A percentile compares a stretch with the other conserved stretches of the same genome.
phyloP scores from a whole-genome alignment of 2,329 filamentous ascomycete genomes.

The Teratosphaeria pseudoeucalypti region DNA sequence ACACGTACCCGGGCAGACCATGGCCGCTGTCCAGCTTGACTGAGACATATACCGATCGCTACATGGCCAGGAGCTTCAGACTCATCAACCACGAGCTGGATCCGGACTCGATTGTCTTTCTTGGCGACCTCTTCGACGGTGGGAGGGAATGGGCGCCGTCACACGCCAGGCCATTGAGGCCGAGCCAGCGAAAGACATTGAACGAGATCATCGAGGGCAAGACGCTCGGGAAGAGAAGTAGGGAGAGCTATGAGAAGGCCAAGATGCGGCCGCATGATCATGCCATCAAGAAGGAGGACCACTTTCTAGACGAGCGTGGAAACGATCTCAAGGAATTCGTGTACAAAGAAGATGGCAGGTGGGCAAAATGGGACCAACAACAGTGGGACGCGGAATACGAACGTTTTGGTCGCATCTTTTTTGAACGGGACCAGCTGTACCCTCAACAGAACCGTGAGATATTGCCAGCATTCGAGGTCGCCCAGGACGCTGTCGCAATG shows the following conservation, averaged over 20 bases:
- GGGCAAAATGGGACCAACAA: constrained; percentile 62
- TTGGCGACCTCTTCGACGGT: constrained; percentile 92
- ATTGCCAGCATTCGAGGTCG: constrained; percentile 13
- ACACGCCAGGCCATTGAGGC: constrained; percentile 22
- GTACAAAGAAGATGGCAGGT: constrained; percentile 28
- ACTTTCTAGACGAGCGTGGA: constrained; percentile 9
- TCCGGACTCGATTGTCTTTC: constrained; percentile 83
- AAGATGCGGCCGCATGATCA: constrained; percentile 4
- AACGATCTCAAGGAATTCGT: constrained; percentile 18
- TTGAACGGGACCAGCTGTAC: constrained; percentile 33
- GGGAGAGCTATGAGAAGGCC: constrained; percentile 8
- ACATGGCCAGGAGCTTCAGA: constrained; percentile 73
- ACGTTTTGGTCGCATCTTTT: constrained; percentile 79
- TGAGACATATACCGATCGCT: constrained; percentile 73
- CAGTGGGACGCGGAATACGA: constrained; percentile 84
- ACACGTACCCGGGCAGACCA: constrained; percentile 81
- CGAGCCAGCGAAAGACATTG: constrained; percentile 12
- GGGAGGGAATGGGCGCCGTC: constrained; percentile 85
- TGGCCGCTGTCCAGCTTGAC: constrained; percentile 61
- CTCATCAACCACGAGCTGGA: constrained; percentile 62
- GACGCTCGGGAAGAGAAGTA: constrained; percentile 35
- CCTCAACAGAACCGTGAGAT: constrained; percentile 12
- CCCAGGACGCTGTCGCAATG: constrained; percentile 11
- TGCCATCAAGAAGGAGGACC: constrained; percentile 9
- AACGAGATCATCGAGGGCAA: constrained; percentile 38